Conservation (phyloP, 352 stramenopile species). For the Globisporangium yorkense region DNA sequence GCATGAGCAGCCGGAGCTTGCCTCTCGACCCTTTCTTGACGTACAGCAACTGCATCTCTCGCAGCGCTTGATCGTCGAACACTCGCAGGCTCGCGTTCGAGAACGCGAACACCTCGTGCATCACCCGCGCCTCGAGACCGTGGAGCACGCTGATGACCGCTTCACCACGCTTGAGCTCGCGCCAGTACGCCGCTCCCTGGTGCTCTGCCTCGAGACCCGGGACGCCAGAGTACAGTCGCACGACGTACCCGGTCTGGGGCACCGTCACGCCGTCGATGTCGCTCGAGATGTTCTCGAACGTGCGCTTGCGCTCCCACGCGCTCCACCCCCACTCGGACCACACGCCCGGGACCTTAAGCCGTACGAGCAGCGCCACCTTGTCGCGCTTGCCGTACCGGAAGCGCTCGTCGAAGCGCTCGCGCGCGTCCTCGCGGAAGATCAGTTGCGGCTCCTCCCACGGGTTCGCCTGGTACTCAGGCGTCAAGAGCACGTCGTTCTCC, state of each 20-base stretch:
- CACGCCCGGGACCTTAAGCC: slow-evolving; percentile 29
- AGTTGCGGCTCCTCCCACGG: slow-evolving; percentile 53
- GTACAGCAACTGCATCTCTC: slow-evolving; percentile 3
- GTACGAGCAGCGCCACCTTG: slow-evolving; percentile 40
- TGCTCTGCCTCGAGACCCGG: slow-evolving; percentile 22
- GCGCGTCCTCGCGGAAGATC: slow-evolving; percentile 41
- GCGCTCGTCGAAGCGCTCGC: slow-evolving; percentile 47
- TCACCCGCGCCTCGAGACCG: slow-evolving; percentile 32
- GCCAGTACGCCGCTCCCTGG: slow-evolving; percentile 21
- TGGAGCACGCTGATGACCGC: slow-evolving; percentile 32
- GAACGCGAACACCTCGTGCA: slow-evolving; percentile 28
- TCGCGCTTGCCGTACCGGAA: slow-evolving; percentile 46
- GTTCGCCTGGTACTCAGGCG: slow-evolving; percentile 20
- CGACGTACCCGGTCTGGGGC: slow-evolving; percentile 33
- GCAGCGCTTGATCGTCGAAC: slow-evolving; percentile 20
- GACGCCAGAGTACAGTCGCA: slow-evolving; percentile 43
- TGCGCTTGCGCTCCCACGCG: slow-evolving; percentile 30
- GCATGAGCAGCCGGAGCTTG: slow-evolving; percentile 10
- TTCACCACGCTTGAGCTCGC: slow-evolving; percentile 45
- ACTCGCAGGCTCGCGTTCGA: slow-evolving; percentile 17
- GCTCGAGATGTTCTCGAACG: slow-evolving; percentile 29
- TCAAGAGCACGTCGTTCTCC: slow-evolving; percentile 42
- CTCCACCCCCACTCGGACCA: slow-evolving; percentile 49
- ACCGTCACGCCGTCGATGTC: slow-evolving; percentile 22
- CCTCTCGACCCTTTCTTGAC: slow-evolving; percentile 1